Conservation (phyloP, 169 alveolate genomes). For the Cryptosporidium xiaoi region DNA sequence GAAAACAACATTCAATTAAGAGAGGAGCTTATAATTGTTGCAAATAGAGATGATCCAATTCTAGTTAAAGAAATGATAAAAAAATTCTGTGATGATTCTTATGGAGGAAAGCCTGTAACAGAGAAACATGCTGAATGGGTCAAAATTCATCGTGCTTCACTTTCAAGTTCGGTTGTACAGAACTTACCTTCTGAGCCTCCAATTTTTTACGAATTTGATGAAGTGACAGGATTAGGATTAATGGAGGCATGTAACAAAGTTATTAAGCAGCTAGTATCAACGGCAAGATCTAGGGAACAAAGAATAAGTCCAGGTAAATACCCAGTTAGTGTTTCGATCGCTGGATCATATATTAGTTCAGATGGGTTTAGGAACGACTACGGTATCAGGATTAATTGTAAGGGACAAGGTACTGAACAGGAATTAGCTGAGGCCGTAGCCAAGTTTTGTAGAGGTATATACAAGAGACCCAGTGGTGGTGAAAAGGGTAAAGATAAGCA, state of each 20-base stretch:
- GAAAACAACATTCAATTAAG: not conserved
- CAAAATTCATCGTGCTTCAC: not conserved
- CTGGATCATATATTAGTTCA: not conserved
- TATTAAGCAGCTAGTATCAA: not conserved
- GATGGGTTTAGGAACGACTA: not conserved
- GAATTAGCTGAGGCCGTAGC: not conserved
- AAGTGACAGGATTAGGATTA: not conserved
- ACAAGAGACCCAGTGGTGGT: not conserved
- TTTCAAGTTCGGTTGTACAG: not conserved
- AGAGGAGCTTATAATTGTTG: constrained; percentile 2
- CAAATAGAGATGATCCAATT: not conserved
- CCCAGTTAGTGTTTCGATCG: no score
- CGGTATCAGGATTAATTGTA: not conserved
- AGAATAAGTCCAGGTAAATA: not conserved
- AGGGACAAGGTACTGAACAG: not conserved
- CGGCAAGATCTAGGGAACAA: not conserved
- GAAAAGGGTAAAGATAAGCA: not conserved
- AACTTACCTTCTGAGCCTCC: constrained; percentile 16
- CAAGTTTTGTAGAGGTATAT: constrained; percentile 9
- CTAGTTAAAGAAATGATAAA: not conserved
- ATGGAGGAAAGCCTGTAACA: not conserved
- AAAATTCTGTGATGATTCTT: not conserved
- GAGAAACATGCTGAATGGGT: constrained; percentile 5
- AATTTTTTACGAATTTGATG: not conserved
- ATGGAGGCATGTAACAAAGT: not conserved